Conservation (phyloP, 495 filamentous ascomycete genomes). For the Rhizodiscina lignyota region DNA sequence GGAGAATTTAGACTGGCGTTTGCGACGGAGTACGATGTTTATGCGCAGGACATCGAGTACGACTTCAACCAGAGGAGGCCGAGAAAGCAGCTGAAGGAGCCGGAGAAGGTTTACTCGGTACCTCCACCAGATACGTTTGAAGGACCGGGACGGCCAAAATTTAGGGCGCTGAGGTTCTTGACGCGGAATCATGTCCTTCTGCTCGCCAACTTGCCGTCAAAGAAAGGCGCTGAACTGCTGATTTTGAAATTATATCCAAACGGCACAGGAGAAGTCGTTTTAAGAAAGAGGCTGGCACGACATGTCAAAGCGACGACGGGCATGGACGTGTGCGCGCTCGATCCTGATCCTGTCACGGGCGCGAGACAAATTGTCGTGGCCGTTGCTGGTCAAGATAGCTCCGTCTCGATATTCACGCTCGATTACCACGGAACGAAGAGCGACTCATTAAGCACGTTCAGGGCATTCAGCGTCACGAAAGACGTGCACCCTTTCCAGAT, state of each 20-base stretch:
- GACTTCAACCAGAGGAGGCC: constrained; percentile 24
- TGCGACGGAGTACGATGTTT: constrained; percentile 65
- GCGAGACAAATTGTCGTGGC: constrained; percentile 66
- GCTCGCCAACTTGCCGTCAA: constrained; percentile 27
- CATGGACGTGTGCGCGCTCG: constrained; percentile 55
- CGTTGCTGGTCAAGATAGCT: constrained; percentile 66
- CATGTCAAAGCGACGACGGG: constrained; percentile 49
- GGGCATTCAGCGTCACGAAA: constrained; percentile 35
- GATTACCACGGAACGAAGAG: constrained; percentile 32
- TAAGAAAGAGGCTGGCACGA: constrained; percentile 36
- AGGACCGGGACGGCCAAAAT: constrained; percentile 14
- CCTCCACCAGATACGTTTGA: constrained; percentile 31
- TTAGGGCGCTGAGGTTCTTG: constrained; percentile 44
- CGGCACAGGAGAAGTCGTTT: constrained; percentile 24
- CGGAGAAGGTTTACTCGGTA: constrained; percentile 42
- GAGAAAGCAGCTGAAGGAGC: constrained; percentile 34
- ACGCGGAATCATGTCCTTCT: constrained; percentile 30
- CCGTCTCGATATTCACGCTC: constrained; percentile 60
- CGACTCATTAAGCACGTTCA: constrained; percentile 39
- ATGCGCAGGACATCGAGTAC: constrained; percentile 32
- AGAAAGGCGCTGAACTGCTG: constrained; percentile 50
- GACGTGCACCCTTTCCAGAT: constrained; percentile 72
- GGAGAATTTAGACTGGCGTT: constrained; percentile 58
- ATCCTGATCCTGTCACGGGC: constrained; percentile 17
- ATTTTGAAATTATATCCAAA: constrained; percentile 34